phyloP scores from a whole-genome alignment of 2,329 filamentous ascomycete genomes.

The Bisporella sp. region DNA sequence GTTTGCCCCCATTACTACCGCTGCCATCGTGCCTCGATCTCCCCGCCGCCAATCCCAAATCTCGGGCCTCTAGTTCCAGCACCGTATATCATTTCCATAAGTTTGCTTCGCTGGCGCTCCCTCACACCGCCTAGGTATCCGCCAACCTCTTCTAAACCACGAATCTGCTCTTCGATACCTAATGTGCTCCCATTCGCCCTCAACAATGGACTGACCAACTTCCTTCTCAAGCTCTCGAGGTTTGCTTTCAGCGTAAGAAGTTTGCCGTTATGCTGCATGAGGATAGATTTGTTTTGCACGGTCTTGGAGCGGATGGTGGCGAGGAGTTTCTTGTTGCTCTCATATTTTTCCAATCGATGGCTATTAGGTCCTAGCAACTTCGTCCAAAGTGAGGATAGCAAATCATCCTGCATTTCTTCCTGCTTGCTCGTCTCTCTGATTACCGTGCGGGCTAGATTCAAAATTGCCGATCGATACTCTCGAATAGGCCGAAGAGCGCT shows the following conservation, averaged over 20 bases:
- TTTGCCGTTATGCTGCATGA: slow-evolving; percentile 81
- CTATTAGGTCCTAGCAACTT: slow-evolving; percentile 73
- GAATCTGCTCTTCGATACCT: slow-evolving; percentile 78
- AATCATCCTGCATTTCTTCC: slow-evolving; percentile 72
- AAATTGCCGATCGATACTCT: slow-evolving; percentile 86
- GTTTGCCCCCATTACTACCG: not conserved
- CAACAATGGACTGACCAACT: slow-evolving; percentile 79
- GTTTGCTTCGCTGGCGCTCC: slow-evolving; percentile 72
- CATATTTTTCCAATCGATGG: slow-evolving; percentile 75
- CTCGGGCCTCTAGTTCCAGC: slow-evolving; percentile 17
- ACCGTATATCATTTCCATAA: slow-evolving; percentile 73
- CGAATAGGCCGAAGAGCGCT: slow-evolving; percentile 81
- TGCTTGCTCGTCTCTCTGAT: slow-evolving; percentile 77
- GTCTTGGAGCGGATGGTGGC: slow-evolving; percentile 74
- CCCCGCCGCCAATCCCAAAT: slow-evolving; percentile 5
- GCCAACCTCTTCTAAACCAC: slow-evolving; percentile 73
- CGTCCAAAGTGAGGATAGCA: slow-evolving; percentile 80
- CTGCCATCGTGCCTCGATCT: slow-evolving; percentile 16
- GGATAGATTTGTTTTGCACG: slow-evolving; percentile 76
- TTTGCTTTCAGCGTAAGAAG: slow-evolving; percentile 79
- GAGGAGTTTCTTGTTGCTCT: slow-evolving; percentile 79
- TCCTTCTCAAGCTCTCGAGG: slow-evolving; percentile 75
- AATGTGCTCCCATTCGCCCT: slow-evolving; percentile 61
- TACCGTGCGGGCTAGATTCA: slow-evolving; percentile 79
- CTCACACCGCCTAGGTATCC: slow-evolving; percentile 69